Conservation (phyloP, 805 yeast species). For the Lachancea waltii region DNA sequence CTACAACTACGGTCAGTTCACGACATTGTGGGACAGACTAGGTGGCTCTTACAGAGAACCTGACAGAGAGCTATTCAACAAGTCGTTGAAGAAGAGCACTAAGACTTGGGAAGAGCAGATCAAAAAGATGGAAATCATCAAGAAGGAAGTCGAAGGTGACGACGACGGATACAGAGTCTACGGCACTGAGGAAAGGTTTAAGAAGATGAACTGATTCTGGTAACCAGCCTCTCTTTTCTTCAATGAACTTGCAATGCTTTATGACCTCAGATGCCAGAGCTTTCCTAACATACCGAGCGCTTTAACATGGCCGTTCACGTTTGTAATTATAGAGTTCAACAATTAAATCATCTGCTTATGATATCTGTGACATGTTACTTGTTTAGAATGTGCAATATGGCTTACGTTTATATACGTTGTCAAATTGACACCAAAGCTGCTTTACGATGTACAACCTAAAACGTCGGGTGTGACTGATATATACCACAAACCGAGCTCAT, state of each 20-base stretch:
- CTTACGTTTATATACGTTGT: too few species aligned
- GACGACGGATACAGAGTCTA: slow-evolving; percentile 70
- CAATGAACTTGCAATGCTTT: background rate
- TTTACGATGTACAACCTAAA: too few species aligned
- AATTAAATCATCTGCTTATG: too few species aligned
- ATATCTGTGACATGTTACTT: too few species aligned
- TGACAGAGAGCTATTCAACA: slow-evolving; percentile 76
- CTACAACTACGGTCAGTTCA: slow-evolving; percentile 97
- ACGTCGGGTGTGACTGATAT: background rate
- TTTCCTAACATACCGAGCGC: background rate
- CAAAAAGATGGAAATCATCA: slow-evolving; percentile 68
- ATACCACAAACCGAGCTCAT: background rate
- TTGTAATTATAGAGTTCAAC: too few species aligned
- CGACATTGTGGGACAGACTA: slow-evolving; percentile 95
- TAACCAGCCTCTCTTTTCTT: background rate
- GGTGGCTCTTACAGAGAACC: slow-evolving; percentile 93
- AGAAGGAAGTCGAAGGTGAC: slow-evolving; percentile 73
- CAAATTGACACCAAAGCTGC: too few species aligned
- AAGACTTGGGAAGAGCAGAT: slow-evolving; percentile 67
- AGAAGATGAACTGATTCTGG: slow-evolving; percentile 17
- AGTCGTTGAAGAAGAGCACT: slow-evolving; percentile 47
- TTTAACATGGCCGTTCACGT: background rate
- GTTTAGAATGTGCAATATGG: too few species aligned
- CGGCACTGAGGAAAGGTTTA: slow-evolving; percentile 40
- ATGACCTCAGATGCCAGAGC: background rate